These are phyloP conservation scores for Neckera pumila DNA, from an alignment of 225 moss, liverwort and hornwort species.

Conservation along the genomic window DNA sequence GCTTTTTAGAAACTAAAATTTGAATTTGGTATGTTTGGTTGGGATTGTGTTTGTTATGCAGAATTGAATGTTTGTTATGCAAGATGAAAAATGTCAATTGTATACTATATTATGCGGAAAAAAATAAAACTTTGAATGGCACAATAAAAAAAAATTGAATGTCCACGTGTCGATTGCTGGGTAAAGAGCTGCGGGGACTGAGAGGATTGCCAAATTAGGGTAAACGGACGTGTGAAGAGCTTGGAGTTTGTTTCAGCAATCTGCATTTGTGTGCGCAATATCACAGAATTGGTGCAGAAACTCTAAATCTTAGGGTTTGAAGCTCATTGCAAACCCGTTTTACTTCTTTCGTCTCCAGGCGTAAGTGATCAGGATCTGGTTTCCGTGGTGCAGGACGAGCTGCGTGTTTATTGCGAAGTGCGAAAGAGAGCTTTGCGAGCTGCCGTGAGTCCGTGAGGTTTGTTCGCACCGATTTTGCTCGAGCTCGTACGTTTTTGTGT, in stretches of 20 bases:
- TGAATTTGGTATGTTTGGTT: no score
- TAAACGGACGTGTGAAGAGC: not conserved
- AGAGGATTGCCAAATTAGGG: not conserved
- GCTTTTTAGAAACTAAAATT: no score
- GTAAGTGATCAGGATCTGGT: not conserved
- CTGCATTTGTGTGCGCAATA: not conserved
- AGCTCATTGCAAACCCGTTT: not conserved
- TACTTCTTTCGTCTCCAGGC: no score
- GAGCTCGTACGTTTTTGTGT: not conserved
- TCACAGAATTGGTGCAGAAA: not conserved
- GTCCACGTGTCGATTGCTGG: no score
- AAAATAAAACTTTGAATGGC: no score
- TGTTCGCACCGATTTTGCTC: not conserved
- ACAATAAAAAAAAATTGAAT: no score
- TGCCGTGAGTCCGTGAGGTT: not conserved
- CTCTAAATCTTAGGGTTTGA: not conserved
- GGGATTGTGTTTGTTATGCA: no score
- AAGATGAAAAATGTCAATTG: no score
- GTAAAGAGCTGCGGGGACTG: not conserved
- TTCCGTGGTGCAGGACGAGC: not conserved
- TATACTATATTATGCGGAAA: no score
- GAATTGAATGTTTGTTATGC: no score
- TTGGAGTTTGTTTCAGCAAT: not conserved
- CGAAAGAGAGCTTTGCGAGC: not conserved
- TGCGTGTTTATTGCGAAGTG: not conserved